Conservation (phyloP, 2,329 filamentous ascomycete species). For the Aureobasidium sp. region DNA sequence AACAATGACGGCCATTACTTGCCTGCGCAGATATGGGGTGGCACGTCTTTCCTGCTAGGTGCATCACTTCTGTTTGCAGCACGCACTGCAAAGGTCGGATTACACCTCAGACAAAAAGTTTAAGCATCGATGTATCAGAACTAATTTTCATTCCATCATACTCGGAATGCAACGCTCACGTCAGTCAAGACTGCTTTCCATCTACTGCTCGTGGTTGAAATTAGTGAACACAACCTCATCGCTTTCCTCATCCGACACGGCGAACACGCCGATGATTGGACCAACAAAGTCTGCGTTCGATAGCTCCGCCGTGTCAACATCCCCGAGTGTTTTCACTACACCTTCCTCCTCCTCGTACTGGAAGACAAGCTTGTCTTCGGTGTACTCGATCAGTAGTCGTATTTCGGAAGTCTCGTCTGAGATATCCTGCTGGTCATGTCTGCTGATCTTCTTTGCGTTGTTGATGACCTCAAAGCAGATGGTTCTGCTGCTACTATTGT, state of each 20-base stretch:
- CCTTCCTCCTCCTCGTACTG: not conserved
- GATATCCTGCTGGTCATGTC: not conserved
- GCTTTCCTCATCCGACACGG: not conserved
- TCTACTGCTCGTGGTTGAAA: not conserved
- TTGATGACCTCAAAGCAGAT: not conserved
- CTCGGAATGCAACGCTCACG: not conserved
- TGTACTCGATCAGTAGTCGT: not conserved
- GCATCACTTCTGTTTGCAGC: constrained; percentile 24
- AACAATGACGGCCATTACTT: constrained; percentile 31
- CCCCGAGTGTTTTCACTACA: not conserved
- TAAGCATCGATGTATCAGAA: constrained; percentile 13
- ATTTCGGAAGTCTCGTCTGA: not conserved
- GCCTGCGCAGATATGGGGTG: constrained; percentile 41
- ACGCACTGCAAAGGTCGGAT: constrained; percentile 25
- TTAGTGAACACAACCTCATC: not conserved
- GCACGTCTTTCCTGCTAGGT: constrained; percentile 26
- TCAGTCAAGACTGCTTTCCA: not conserved
- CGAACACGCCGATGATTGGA: not conserved
- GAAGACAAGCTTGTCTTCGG: not conserved
- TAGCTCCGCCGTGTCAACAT: not conserved
- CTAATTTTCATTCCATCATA: not conserved
- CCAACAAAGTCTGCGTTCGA: constrained; percentile 10
- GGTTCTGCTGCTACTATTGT: not conserved
- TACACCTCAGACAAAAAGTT: constrained; percentile 23
- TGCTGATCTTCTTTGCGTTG: not conserved